Evolutionary conservation across 108 stramenopile species (phyloP), one percentile per base, ranked within the genome.

Genomic region (Nitzschia sp.): DNA sequence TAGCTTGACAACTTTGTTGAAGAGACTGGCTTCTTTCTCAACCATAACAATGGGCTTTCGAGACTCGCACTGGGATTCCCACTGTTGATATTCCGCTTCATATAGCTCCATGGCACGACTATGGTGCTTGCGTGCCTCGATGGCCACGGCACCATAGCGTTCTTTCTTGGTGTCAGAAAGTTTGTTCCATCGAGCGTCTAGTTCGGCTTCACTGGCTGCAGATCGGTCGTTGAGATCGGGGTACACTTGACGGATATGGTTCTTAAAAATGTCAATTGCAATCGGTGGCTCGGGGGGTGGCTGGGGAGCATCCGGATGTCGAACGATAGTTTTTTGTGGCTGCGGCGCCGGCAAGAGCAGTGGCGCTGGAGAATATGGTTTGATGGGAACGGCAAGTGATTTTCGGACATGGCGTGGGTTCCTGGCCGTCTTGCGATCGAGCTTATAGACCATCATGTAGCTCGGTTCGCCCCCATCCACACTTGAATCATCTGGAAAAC

Each of bases 361-460:
- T 24, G 23, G 19, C 3, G 79, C 54, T 33, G 51, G 70, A 46
- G 32, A 70, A 70, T 84, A 85, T 8, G 59, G 68, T 21, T 61
- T 38, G 32, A 90, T 79, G 9, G 71, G 46, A 18, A 90, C 84
- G n/a, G 84, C 80, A 5, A 94, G 59, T 21, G 88, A 86, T 8
- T 80, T 68, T 35, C 75, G 83, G 3, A 94, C 72, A 24, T 85
- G 77, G 32, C 71, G 72, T 19, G 56, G 64, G 28, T 60, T 59
- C 18, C 81, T 72, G 2, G 74, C 74, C 26, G 66, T 56, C 70
- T 77, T 83, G 28, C 89, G 82, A 47, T 92, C 70, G 45, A 95
- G 70, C 68, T 84, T 84, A 64, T 76, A 65, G 4, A 84, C 91
- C 94, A 95, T 92, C 94, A 95, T 92, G 65, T 95, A 95, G 59